These are phyloP conservation scores for Hymenoscyphus repandus DNA, from an alignment of 2,329 filamentous ascomycete genomes.

Conservation along the genomic window DNA sequence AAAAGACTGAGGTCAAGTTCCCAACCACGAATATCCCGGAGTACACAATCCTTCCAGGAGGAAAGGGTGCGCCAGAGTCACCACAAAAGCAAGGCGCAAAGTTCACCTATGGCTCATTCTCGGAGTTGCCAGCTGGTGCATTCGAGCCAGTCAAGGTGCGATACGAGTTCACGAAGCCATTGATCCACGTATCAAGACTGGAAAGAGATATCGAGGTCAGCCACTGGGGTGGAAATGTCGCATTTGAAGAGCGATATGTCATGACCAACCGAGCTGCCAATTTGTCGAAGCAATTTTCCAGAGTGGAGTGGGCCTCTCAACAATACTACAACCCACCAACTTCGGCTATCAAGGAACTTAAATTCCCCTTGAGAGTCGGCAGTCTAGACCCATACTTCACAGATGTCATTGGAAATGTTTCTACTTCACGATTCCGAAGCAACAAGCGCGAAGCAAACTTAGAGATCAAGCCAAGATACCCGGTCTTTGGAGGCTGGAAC, in stretches of 20 bases:
- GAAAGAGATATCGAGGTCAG: constrained; percentile 93
- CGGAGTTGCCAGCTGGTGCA: constrained; percentile 73
- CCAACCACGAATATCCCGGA: constrained; percentile 73
- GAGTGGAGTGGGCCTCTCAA: constrained; percentile 68
- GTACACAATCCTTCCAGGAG: constrained; percentile 69
- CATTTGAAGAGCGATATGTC: constrained; percentile 90
- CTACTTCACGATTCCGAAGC: constrained; percentile 80
- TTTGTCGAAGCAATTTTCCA: constrained; percentile 66
- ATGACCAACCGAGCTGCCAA: constrained; percentile 82
- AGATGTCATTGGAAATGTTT: constrained; percentile 95
- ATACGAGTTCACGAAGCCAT: constrained; percentile 92
- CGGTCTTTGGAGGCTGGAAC: constrained; percentile 97
- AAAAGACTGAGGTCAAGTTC: constrained; percentile 96
- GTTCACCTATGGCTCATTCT: constrained; percentile 87
- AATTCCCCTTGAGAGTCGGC: constrained; percentile 72
- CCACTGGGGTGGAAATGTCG: constrained; percentile 96
- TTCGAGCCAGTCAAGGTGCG: constrained; percentile 69
- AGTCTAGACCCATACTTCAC: constrained; percentile 89
- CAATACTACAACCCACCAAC: constrained; percentile 73
- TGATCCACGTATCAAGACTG: constrained; percentile 71
- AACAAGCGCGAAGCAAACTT: constrained; percentile 74
- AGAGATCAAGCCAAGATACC: constrained; percentile 89
- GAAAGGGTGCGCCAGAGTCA: constrained; percentile 49
- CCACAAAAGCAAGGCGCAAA: constrained; percentile 80
- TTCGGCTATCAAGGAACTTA: constrained; percentile 75